These are phyloP conservation scores for Aegle marmelos DNA, from an alignment of 345 rosid genomes.

Conservation along the genomic window DNA sequence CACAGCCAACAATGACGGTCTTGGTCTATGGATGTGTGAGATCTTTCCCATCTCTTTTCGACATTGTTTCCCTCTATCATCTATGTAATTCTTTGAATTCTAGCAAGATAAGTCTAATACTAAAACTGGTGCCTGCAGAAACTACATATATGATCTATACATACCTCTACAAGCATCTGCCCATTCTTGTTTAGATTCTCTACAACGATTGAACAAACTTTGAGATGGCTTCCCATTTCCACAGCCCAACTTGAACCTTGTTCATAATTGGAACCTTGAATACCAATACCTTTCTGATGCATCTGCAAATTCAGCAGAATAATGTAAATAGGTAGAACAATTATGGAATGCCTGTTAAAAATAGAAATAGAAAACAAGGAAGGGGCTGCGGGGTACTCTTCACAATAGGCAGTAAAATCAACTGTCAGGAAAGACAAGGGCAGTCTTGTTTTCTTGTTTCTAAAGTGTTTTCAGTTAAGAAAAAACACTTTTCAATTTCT, in stretches of 20 bases:
- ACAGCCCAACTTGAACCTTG: conserved; percentile 81
- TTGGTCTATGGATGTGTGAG: background rate
- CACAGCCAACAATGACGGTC: background rate
- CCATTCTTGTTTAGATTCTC: conserved; percentile 83
- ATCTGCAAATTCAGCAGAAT: conserved; percentile 42
- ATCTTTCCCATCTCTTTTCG: background rate
- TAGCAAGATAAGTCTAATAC: background rate
- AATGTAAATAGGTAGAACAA: background rate
- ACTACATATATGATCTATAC: background rate
- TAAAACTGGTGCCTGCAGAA: background rate
- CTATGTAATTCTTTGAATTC: background rate
- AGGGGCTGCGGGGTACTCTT: too few species aligned
- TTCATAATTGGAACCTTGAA: conserved; percentile 36
- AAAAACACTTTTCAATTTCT: background rate
- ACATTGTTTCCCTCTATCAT: background rate
- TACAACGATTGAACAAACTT: conserved; percentile 85
- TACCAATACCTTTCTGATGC: conserved; percentile 54
- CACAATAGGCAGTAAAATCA: background rate
- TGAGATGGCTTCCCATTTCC: conserved; percentile 88
- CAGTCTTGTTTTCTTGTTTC: background rate
- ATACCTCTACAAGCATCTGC: conserved; percentile 89
- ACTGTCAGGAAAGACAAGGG: background rate
- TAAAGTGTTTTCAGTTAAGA: background rate
- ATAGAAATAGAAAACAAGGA: background rate
- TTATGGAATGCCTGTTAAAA: background rate